phyloP scores from a whole-genome alignment of 495 filamentous ascomycete genomes.

The Xylaria intraflava region DNA sequence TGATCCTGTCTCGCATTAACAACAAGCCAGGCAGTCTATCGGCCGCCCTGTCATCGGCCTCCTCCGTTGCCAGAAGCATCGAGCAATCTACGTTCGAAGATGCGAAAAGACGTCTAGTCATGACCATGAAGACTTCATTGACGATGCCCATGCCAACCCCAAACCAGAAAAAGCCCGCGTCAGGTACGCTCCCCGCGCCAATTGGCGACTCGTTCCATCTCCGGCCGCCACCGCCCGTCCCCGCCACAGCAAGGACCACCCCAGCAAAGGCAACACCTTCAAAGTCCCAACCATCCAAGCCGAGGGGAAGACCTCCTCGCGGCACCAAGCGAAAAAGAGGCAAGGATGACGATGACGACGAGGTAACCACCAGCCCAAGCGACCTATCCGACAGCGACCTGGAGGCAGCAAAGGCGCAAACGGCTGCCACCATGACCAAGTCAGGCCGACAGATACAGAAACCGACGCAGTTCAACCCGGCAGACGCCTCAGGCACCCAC shows the following conservation, averaged over 20 bases:
- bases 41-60: conserved; percentile 30
- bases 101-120: conserved; percentile 40
- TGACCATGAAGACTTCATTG: conserved; percentile 43
- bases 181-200: conserved; percentile 14
- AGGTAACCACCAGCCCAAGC: conserved; percentile 31
- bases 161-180: not conserved
- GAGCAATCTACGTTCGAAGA: conserved; percentile 40
- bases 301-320: conserved; percentile 14
- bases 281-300: conserved; percentile 14
- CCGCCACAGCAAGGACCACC: not conserved
- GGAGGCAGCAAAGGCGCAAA: conserved; percentile 24
- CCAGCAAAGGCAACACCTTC: conserved; percentile 6
- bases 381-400: conserved; percentile 38
- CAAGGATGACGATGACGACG: conserved; percentile 36
- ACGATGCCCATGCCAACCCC: conserved; percentile 40
- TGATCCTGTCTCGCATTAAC: conserved; percentile 51
- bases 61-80: conserved; percentile 23
- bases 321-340: conserved; percentile 45
- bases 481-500: conserved; percentile 35
- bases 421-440: conserved; percentile 59
- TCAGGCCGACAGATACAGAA: conserved; percentile 77
- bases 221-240: conserved; percentile 8
- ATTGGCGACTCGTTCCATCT: conserved; percentile 21
- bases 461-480: conserved; percentile 63
- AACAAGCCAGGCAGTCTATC: conserved; percentile 32